Evolutionary conservation across 1,139 yeast species (phyloP).

Genomic region (Yamadazyma siamensis): DNA sequence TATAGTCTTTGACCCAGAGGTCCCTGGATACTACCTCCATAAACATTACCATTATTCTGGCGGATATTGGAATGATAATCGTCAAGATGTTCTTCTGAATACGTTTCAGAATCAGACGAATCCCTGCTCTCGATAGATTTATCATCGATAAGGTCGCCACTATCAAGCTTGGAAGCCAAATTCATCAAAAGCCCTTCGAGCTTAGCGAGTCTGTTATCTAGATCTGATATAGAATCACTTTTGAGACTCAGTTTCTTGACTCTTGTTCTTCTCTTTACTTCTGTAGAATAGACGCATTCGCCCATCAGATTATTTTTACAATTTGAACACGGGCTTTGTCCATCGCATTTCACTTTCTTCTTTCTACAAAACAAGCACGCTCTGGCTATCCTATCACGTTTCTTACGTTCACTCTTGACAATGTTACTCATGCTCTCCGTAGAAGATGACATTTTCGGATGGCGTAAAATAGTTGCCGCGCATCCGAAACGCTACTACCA

Average conservation of each 20-base stretch:
- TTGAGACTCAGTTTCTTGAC: constrained; percentile 5
- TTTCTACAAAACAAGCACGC: constrained; percentile 49
- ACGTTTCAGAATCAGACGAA: constrained; percentile 1
- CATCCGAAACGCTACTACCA: too few relatives aligned
- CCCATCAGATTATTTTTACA: constrained; percentile 20
- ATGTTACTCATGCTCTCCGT: too few relatives aligned
- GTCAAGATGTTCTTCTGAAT: too few relatives aligned
- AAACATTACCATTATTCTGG: constrained; percentile 2
- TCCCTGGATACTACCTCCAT: neutral
- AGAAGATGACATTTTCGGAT: too few relatives aligned
- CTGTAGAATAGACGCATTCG: constrained; percentile 18
- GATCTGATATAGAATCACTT: constrained; percentile 6
- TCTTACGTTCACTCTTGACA: constrained; percentile 10
- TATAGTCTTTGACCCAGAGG: neutral
- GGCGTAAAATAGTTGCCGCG: too few relatives aligned
- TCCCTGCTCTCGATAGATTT: constrained; percentile 2
- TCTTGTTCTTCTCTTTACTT: constrained; percentile 14
- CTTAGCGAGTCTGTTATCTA: constrained; percentile 12
- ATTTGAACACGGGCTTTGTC: constrained; percentile 35
- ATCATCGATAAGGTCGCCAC: neutral
- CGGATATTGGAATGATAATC: too few relatives aligned
- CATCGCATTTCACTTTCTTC: constrained; percentile 47
- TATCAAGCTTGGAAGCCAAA: constrained; percentile 9
- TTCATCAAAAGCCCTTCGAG: constrained; percentile 9
- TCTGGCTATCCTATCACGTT: constrained; percentile 29